Evolutionary conservation across 202 grass and related monocot genomes (phyloP).

Genomic region (Setaria italica): DNA sequence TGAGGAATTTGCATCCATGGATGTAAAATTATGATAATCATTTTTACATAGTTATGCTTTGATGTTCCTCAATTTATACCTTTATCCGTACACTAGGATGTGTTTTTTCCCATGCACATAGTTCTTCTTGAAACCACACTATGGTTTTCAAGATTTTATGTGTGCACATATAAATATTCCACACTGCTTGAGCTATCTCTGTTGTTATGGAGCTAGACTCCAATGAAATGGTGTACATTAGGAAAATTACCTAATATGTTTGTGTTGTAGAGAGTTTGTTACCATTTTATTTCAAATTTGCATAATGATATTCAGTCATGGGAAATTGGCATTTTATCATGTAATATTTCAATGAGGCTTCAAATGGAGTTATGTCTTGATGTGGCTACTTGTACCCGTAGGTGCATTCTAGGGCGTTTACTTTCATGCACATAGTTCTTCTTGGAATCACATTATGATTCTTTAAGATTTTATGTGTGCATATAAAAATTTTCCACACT

Average conservation of each 20-base stretch:
- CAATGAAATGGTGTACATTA: constrained; percentile 56
- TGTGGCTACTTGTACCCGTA: background rate
- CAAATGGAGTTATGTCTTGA: background rate
- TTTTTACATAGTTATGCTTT: background rate
- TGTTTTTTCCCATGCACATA: background rate
- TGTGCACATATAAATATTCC: constrained; percentile 58
- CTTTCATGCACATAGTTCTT: constrained; percentile 50
- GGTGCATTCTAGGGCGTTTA: background rate
- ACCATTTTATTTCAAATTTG: background rate
- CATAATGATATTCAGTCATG: background rate
- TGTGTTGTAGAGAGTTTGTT: background rate
- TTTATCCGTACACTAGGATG: background rate
- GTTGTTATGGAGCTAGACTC: constrained; percentile 43
- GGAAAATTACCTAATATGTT: background rate
- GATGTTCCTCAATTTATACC: no score
- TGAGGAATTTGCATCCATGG: background rate
- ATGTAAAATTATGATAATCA: background rate
- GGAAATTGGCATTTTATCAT: background rate
- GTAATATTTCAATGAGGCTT: background rate
- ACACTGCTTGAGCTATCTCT: constrained; percentile 65
- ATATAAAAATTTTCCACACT: constrained; percentile 59
- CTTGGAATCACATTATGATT: constrained; percentile 51
- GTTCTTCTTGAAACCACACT: constrained; percentile 30
- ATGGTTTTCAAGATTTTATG: constrained; percentile 59
- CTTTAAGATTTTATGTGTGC: constrained; percentile 62